A percentile compares a stretch with the other conserved stretches of the same genome.
Conservation (phyloP, 192 early-diverging fungal species). For the Linderina pennispora region DNA sequence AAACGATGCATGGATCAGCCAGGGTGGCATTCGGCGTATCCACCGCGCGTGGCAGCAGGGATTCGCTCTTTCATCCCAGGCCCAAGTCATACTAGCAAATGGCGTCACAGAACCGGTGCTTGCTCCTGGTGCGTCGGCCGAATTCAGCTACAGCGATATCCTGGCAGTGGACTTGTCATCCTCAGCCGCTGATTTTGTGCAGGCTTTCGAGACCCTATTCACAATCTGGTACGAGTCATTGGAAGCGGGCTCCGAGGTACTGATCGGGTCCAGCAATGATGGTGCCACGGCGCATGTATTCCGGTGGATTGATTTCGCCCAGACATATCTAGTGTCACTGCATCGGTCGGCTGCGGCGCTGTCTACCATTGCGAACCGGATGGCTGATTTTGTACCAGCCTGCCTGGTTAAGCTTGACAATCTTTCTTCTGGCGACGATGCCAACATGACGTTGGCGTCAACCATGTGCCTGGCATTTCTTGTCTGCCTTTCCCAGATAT, state of each 20-base stretch:
- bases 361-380: constrained; percentile 5
- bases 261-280: neutral
- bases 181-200: constrained; percentile 22
- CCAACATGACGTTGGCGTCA: constrained; percentile 3
- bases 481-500: constrained; percentile 20
- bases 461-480: constrained; percentile 18
- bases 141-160: constrained; percentile 22
- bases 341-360: constrained; percentile 8
- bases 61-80: neutral
- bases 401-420: constrained; percentile 5
- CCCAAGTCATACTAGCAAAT: neutral
- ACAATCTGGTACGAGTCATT: constrained; percentile 24
- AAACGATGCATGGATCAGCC: constrained; percentile 29
- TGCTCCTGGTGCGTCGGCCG: neutral
- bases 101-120: neutral
- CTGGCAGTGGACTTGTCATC: constrained; percentile 22
- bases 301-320: constrained; percentile 35
- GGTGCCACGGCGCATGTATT: neutral
- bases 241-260: neutral
- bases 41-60: constrained; percentile 4
- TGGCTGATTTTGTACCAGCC: constrained; percentile 4
- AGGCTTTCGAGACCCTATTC: constrained; percentile 29
- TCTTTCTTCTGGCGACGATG: neutral
- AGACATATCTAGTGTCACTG: constrained; percentile 7
- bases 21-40: constrained; percentile 25